Conservation (phyloP, 352 stramenopile species). For the Globisporangium polare region DNA sequence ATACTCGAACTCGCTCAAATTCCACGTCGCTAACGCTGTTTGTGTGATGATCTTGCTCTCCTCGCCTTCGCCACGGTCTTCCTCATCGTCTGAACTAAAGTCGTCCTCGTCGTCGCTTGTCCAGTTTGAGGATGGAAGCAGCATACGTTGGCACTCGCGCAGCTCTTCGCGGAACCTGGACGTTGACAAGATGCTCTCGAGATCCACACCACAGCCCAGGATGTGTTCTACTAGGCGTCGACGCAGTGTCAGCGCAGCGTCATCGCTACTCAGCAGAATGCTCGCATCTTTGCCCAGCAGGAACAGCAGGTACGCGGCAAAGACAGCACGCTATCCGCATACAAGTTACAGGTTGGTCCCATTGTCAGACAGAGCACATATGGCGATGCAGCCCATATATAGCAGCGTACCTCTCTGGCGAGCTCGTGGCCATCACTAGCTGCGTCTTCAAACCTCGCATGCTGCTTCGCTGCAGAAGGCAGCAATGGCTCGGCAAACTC, state of each 20-base stretch:
- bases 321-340: constrained; percentile 17
- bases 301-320: constrained; percentile 36
- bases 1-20: constrained; percentile 38
- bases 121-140: constrained; percentile 29
- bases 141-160: constrained; percentile 22
- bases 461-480: background rate
- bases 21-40: constrained; percentile 21
- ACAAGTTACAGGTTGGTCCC: too few species aligned
- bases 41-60: constrained; percentile 33
- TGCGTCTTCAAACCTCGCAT: background rate
- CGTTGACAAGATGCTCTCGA: constrained; percentile 40
- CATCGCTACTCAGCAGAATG: background rate
- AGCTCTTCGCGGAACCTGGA: constrained; percentile 60
- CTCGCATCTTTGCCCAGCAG: constrained; percentile 24
- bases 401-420: background rate
- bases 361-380: too few species aligned
- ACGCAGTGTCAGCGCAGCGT: background rate
- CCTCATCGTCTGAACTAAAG: constrained; percentile 8
- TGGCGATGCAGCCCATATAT: background rate
- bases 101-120: constrained; percentile 31
- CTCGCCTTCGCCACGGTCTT: constrained; percentile 17
- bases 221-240: constrained; percentile 25
- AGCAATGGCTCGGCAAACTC: constrained; percentile 25
- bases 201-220: constrained; percentile 27
- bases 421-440: background rate